phyloP scores from a whole-genome alignment of 495 filamentous ascomycete genomes.

The Aspergillus olivimuriae region DNA sequence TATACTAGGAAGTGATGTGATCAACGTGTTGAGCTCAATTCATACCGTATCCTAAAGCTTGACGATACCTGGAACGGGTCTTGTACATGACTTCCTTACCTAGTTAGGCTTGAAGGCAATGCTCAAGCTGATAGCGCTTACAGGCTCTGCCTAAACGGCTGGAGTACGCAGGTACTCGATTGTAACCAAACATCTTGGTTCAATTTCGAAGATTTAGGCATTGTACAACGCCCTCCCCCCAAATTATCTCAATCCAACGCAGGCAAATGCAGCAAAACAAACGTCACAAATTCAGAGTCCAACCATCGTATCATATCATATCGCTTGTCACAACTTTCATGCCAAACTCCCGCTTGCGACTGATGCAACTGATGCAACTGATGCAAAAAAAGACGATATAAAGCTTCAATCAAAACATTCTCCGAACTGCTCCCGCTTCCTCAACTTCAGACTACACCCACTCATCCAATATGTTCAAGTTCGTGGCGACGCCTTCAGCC shows the following conservation, averaged over 20 bases:
- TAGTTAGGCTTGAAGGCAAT: too few species aligned
- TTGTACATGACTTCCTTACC: too few species aligned
- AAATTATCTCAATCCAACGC: not conserved
- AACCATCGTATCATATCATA: not conserved
- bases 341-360: conserved; percentile 6
- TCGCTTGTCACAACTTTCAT: not conserved
- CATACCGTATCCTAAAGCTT: too few species aligned
- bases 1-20: too few species aligned
- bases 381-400: not conserved
- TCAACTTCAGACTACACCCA: too few species aligned
- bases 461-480: not conserved
- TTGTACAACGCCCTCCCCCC: too few species aligned
- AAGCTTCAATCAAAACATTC: not conserved
- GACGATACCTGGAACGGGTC: too few species aligned
- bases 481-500: conserved; percentile 49
- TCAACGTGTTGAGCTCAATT: too few species aligned
- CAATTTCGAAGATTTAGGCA: not conserved
- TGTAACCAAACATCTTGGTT: not conserved
- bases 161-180: too few species aligned
- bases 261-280: not conserved
- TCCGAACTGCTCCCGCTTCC: too few species aligned
- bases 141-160: too few species aligned
- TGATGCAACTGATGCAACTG: not conserved
- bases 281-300: not conserved
- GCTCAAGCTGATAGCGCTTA: too few species aligned